These are phyloP conservation scores for Phytophthora pluvialis DNA, from an alignment of 352 stramenopile genomes.

Conservation along the genomic window DNA sequence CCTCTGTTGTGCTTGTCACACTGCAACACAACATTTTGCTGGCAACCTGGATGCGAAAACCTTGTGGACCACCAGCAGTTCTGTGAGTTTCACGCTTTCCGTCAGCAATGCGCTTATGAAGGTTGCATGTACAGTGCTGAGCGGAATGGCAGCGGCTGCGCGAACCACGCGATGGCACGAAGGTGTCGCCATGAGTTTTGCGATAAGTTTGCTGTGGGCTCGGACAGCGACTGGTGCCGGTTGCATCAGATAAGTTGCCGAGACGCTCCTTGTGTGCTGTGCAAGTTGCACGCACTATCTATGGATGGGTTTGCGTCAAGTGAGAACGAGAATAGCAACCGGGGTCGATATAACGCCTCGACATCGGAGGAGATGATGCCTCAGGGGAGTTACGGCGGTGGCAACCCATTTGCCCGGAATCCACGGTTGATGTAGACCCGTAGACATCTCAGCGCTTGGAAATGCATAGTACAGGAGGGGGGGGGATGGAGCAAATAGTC, in stretches of 20 bases:
- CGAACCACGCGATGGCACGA: constrained; percentile 46
- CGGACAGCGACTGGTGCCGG: constrained; percentile 43
- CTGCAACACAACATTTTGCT: constrained; percentile 62
- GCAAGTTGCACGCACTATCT: constrained; percentile 41
- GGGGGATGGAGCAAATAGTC: too few species aligned
- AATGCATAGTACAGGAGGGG: background rate
- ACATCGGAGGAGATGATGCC: constrained; percentile 11
- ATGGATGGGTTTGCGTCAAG: constrained; percentile 14
- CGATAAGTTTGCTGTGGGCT: constrained; percentile 62
- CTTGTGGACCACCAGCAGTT: constrained; percentile 59
- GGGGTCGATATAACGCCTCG: constrained; percentile 27
- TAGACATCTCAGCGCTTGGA: background rate
- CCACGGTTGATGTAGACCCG: constrained; percentile 22
- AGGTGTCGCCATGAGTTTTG: constrained; percentile 67
- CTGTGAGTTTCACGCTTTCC: constrained; percentile 63
- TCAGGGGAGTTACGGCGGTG: background rate
- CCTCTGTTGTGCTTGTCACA: constrained; percentile 55
- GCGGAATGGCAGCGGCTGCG: constrained; percentile 47
- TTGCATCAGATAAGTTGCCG: constrained; percentile 60
- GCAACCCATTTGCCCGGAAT: constrained; percentile 15
- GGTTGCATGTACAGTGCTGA: constrained; percentile 51
- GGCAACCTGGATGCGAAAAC: constrained; percentile 65
- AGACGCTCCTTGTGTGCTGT: constrained; percentile 62
- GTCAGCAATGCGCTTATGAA: constrained; percentile 64
- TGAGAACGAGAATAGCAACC: constrained; percentile 35